Base-by-base conservation (phyloP, 139 green algal species). In the Choricystis sp. region DNA sequence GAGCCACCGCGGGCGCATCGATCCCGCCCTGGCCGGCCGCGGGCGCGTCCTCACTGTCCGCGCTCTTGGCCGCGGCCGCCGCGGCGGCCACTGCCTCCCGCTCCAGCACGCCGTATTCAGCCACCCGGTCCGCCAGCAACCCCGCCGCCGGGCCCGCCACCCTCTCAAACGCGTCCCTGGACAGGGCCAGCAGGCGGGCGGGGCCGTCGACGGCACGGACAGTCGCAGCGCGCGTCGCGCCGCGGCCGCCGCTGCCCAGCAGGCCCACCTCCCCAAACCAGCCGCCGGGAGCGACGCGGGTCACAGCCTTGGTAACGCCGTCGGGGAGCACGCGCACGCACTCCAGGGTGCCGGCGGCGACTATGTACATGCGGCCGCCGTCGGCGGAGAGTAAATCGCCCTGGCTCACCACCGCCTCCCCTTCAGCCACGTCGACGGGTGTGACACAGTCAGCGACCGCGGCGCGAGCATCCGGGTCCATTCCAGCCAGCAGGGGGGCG, bases 241-340 rank as follows among this genome's bases (percentile, higher is more conserved):
- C 20, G 63, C 20, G 48, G 19, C 63, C 28, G 21, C 21, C 23
- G 14, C 29, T 69, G n/a, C 62, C 67, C 30, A 84, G 67, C 59
- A 84, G 60, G 0, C 77, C 79, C 29, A 84, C 67, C 66, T 86
- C 79, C 19, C 79, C 79, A 76, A 86, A 86, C 69, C 77, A 81
- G 2, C 61, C 69, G 1, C 72, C 72, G 0, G 29, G 20, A 0
- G 31, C 22, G 22, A 84, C 65, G 3, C 57, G 71, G 60, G 73
- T 77, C 3, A 79, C n/a, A n/a, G n/a, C n/a, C n/a, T n/a, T n/a
- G n/a, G n/a, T n/a, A n/a, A n/a, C n/a, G n/a, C n/a, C n/a, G n/a
- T n/a, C n/a, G n/a, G n/a, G n/a, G n/a, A n/a, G n/a, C n/a, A 66
- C 77, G 60, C 72, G 71, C 49, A 67, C 78, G 66, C 77, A 84